A percentile compares a stretch with the other conserved stretches of the same genome.
These are phyloP conservation scores for Chondrus crispus DNA, from an alignment of 23 red algal genomes.

Conservation along the genomic window DNA sequence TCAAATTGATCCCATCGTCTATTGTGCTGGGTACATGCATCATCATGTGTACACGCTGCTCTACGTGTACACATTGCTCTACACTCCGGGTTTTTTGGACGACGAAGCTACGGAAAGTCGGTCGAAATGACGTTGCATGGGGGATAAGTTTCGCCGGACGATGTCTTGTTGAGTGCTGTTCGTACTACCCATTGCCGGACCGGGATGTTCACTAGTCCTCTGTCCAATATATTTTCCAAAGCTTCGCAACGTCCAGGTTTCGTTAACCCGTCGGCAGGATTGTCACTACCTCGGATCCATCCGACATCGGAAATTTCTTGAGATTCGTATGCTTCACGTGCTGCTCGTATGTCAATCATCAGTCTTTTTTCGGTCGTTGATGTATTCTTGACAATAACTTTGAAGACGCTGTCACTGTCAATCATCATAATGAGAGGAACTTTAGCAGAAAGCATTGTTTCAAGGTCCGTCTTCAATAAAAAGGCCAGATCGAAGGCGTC, in stretches of 20 bases:
- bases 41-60: no score
- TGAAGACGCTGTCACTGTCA: not conserved
- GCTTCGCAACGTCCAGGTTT: not conserved
- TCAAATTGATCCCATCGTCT: no score
- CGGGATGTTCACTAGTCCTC: not conserved
- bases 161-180: no score
- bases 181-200: not conserved
- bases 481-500: constrained; percentile 4
- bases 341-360: not conserved
- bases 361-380: no score
- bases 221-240: not conserved
- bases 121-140: no score
- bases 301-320: not conserved
- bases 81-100: no score
- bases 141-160: no score
- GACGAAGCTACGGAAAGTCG: no score
- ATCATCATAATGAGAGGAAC: not conserved
- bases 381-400: not conserved
- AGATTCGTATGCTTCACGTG: not conserved
- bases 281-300: not conserved
- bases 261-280: not conserved
- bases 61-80: no score
- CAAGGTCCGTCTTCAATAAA: constrained; percentile 14
- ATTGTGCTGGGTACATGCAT: no score
- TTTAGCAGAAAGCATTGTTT: constrained; percentile 8